A percentile compares a stretch with the other conserved stretches of the same genome.
Conservation (phyloP, 208 protist species). For the Trypanosoma caninum region DNA sequence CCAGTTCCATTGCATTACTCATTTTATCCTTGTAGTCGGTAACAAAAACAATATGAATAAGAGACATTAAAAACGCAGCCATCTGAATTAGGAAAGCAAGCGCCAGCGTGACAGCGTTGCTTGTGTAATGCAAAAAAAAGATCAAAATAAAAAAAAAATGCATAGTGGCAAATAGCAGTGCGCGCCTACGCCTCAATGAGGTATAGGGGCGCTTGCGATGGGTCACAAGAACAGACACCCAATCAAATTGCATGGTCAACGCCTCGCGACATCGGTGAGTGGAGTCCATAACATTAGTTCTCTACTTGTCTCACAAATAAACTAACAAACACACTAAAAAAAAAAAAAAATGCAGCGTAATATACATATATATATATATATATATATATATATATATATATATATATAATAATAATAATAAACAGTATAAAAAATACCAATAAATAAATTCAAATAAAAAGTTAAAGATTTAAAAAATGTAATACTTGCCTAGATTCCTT, state of each 20-base stretch:
- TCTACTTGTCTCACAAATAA: no score
- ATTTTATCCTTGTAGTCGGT: constrained; percentile 50
- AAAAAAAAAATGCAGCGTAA: not conserved
- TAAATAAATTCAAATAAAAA: no score
- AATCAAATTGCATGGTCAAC: constrained; percentile 60
- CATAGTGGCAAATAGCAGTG: constrained; percentile 50
- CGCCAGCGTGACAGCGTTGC: constrained; percentile 31
- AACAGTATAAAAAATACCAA: not conserved
- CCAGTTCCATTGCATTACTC: constrained; percentile 58
- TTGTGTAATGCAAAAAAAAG: constrained; percentile 34
- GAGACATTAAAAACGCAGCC: constrained; percentile 30
- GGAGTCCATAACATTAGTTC: constrained; percentile 17
- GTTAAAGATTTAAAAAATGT: no score
- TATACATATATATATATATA: constrained; percentile 1
- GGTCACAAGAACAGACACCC: constrained; percentile 54
- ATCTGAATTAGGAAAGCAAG: constrained; percentile 58
- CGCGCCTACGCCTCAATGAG: constrained; percentile 25
- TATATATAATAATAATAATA: not conserved
- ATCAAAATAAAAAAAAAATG: constrained; percentile 50
- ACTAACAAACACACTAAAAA: constrained; percentile 4
- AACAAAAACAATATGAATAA: constrained; percentile 38
- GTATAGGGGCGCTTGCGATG: constrained; percentile 34
- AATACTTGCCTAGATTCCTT: no score
- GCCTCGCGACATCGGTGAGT: constrained; percentile 34
- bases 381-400: constrained; percentile 2